These are phyloP conservation scores for Buxus sempervirens DNA, from an alignment of 164 flowering plant genomes.

Conservation along the genomic window DNA sequence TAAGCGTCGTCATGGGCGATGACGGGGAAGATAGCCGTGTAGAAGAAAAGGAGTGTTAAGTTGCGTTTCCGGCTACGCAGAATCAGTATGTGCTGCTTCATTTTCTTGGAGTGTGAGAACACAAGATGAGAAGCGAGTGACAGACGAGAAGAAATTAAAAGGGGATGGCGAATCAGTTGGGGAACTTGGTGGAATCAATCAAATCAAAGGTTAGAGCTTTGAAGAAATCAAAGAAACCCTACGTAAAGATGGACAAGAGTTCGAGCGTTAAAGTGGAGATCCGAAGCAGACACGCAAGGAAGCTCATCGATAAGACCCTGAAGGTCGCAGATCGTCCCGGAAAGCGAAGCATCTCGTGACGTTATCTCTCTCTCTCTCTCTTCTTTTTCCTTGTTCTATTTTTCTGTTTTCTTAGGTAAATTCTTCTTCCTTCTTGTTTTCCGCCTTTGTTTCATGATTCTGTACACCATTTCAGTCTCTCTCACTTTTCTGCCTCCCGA, in stretches of 20 bases:
- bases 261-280: conserved; percentile 84
- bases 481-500: too few relatives aligned
- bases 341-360: conserved; percentile 35
- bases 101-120: too few relatives aligned
- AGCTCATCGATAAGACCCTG: conserved; percentile 75
- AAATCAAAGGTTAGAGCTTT: conserved; percentile 71
- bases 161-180: conserved; percentile 59
- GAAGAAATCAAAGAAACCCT: conserved; percentile 71
- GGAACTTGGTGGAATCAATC: conserved; percentile 62
- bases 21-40: too few relatives aligned
- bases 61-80: too few relatives aligned
- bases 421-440: neutral
- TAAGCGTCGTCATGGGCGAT: too few relatives aligned
- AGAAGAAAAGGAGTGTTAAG: too few relatives aligned
- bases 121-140: too few relatives aligned
- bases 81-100: too few relatives aligned
- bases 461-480: too few relatives aligned
- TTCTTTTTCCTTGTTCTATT: neutral
- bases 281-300: conserved; percentile 65
- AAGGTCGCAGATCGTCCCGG: conserved; percentile 73
- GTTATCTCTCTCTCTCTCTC: neutral
- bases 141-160: neutral
- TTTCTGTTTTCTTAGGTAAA: neutral
- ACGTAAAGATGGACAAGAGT: conserved; percentile 87
- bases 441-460: too few relatives aligned